Percentiles rank a stretch among this genome's conserved stretches.
phyloP scores from a whole-genome alignment of 2,329 filamentous ascomycete genomes.

The Drechslerella coelobrocha region DNA sequence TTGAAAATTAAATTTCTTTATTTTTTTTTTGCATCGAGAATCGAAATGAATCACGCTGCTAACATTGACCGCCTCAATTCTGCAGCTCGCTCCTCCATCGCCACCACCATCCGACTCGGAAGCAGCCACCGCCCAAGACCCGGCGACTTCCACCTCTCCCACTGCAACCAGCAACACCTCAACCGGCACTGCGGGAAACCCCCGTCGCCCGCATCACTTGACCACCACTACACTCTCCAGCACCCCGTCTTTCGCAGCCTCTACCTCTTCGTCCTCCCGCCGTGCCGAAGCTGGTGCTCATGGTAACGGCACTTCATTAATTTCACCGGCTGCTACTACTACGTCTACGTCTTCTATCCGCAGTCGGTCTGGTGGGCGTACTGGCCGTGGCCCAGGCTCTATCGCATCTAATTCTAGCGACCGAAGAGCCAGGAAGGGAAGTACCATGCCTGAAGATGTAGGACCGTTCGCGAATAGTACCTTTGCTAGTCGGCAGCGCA shows the following conservation, averaged over 20 bases:
- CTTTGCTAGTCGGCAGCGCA: conserved; percentile 38
- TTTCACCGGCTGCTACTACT: conserved; percentile 41
- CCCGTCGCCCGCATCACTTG: conserved; percentile 42
- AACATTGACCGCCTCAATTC: not conserved
- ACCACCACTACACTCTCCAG: conserved; percentile 25
- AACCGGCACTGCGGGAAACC: not conserved
- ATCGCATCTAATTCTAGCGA: conserved; percentile 29
- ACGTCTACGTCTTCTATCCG: conserved; percentile 43
- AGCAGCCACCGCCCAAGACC: conserved; percentile 12
- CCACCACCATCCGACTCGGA: conserved; percentile 42
- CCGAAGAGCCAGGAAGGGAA: conserved; percentile 25
- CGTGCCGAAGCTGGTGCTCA: conserved; percentile 20
- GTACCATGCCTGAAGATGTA: conserved; percentile 24
- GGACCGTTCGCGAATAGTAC: conserved; percentile 43
- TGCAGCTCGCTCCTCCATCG: conserved; percentile 35
- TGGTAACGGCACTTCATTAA: conserved; percentile 27
- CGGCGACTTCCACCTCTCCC: conserved; percentile 1
- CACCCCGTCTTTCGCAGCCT: conserved; percentile 37
- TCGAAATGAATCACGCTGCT: conserved; percentile 10
- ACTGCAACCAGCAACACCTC: not conserved
- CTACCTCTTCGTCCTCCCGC: conserved; percentile 40
- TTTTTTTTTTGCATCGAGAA: conserved; percentile 17
- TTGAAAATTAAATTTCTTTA: too few species aligned
- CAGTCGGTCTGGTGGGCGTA: conserved; percentile 36
- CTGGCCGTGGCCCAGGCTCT: conserved; percentile 20